A percentile compares a stretch with the other conserved stretches of the same genome.
Conservation (phyloP, 352 stramenopile species). For the Pythium sukuiense region DNA sequence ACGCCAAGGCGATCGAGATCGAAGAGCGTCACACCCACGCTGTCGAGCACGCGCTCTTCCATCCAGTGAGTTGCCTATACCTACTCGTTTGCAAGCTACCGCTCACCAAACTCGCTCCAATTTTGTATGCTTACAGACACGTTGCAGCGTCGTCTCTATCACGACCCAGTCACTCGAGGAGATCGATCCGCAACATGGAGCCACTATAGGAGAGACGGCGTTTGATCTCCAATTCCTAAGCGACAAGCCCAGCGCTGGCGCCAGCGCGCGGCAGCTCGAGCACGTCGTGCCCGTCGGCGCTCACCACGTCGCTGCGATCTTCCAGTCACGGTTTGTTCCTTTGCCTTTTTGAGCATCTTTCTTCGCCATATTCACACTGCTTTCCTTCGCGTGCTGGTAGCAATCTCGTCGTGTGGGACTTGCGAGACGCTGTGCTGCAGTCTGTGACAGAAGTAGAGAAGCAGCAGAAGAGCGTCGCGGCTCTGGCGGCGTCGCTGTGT, state of each 20-base stretch:
- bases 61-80: slow-evolving; percentile 18
- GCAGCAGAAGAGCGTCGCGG: slow-evolving; percentile 54
- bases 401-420: slow-evolving; percentile 63
- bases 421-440: slow-evolving; percentile 58
- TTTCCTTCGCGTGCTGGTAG: not conserved
- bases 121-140: slow-evolving; percentile 1
- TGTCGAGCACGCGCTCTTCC: slow-evolving; percentile 22
- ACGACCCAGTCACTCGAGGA: slow-evolving; percentile 61
- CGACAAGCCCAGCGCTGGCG: not conserved
- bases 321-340: slow-evolving; percentile 39
- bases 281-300: slow-evolving; percentile 45
- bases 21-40: slow-evolving; percentile 25
- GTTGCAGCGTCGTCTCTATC: slow-evolving; percentile 42
- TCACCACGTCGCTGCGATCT: slow-evolving; percentile 52
- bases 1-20: slow-evolving; percentile 16
- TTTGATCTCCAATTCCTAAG: slow-evolving; percentile 57
- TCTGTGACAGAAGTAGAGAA: slow-evolving; percentile 67
- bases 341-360: not conserved
- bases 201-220: slow-evolving; percentile 51
- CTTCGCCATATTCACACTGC: not conserved
- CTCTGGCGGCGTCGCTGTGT: slow-evolving; percentile 56
- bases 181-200: slow-evolving; percentile 53
- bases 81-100: too few relatives aligned
- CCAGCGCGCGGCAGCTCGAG: slow-evolving; percentile 41
- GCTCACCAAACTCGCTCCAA: too few relatives aligned